Conservation (phyloP, 768 basidiomycete species). For the Suillus spraguei region DNA sequence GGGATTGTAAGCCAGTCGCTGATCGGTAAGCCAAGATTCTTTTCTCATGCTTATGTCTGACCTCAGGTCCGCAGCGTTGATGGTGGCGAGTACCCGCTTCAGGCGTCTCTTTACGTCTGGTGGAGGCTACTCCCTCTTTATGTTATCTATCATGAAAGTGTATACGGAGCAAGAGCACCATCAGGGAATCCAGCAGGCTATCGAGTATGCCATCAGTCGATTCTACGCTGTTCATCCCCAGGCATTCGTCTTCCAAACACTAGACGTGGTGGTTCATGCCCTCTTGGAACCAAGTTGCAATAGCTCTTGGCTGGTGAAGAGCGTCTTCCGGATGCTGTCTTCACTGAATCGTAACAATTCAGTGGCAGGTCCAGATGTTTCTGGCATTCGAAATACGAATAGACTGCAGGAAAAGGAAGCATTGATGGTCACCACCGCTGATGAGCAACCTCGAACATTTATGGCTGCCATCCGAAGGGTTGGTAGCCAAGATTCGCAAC, state of each 20-base stretch:
- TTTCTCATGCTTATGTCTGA: conserved; percentile 1
- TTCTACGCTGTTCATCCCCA: conserved; percentile 78
- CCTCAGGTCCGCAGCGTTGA: conserved; percentile 49
- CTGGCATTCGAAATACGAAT: conserved; percentile 67
- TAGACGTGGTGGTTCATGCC: conserved; percentile 63
- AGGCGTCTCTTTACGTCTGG: conserved; percentile 73
- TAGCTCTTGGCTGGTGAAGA: conserved; percentile 52
- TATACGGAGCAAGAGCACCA: conserved; percentile 65
- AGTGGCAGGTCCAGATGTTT: conserved; percentile 52
- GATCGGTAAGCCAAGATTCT: conserved; percentile 52
- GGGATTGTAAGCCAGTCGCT: conserved; percentile 76
- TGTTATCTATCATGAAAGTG: conserved; percentile 70
- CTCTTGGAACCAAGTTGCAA: conserved; percentile 51
- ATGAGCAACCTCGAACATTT: conserved; percentile 74
- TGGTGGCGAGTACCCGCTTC: conserved; percentile 79
- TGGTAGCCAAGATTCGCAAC: conserved; percentile 42
- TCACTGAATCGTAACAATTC: conserved; percentile 51
- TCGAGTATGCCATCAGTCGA: conserved; percentile 70
- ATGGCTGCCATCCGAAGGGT: conserved; percentile 52
- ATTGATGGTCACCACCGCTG: conserved; percentile 65
- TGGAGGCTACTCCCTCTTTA: conserved; percentile 73
- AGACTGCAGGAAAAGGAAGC: conserved; percentile 70
- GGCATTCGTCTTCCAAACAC: conserved; percentile 71
- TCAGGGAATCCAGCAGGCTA: conserved; percentile 59
- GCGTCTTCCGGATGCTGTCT: conserved; percentile 59